Evolutionary conservation across 345 rosid species (phyloP).

Genomic region (Hypericum perforatum): DNA sequence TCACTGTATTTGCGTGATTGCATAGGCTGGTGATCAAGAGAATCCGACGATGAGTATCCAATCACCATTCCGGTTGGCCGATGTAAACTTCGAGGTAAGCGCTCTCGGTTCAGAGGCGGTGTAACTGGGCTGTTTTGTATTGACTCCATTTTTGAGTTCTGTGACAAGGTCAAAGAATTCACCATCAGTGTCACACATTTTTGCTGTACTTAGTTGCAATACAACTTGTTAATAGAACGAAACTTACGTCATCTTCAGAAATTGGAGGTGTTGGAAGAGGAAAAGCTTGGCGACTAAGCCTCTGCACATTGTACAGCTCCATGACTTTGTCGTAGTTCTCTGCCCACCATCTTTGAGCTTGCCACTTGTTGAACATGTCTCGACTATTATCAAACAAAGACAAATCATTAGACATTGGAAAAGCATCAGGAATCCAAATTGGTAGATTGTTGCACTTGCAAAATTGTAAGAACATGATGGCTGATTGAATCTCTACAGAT

Average conservation of each 20-base stretch:
- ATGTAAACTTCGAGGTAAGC: slow-evolving; percentile 29
- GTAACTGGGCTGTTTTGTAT: slow-evolving; percentile 60
- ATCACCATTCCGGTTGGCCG: slow-evolving; percentile 33
- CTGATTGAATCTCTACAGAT: too few species aligned
- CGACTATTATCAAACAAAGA: slow-evolving; percentile 41
- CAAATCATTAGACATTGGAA: slow-evolving; percentile 5
- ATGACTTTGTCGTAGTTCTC: slow-evolving; percentile 83
- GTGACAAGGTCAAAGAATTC: slow-evolving; percentile 6
- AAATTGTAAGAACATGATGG: too few species aligned
- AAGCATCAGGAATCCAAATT: not conserved
- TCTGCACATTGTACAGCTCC: slow-evolving; percentile 90
- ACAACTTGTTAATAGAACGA: not conserved
- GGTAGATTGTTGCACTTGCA: not conserved
- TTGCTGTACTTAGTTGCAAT: too few species aligned
- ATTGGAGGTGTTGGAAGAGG: slow-evolving; percentile 64
- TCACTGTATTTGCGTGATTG: slow-evolving; percentile 36
- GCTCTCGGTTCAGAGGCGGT: slow-evolving; percentile 70
- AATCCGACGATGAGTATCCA: slow-evolving; percentile 48
- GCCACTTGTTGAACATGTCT: slow-evolving; percentile 88
- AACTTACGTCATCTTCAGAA: slow-evolving; percentile 69
- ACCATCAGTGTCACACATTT: not conserved
- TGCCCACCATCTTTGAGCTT: slow-evolving; percentile 98
- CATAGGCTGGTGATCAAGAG: slow-evolving; percentile 44
- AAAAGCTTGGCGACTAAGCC: slow-evolving; percentile 53
- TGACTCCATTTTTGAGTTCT: slow-evolving; percentile 54